Evolutionary conservation across 257 asterid species (phyloP), one percentile per base, ranked within the genome.

Genomic region (Misopates orontium): DNA sequence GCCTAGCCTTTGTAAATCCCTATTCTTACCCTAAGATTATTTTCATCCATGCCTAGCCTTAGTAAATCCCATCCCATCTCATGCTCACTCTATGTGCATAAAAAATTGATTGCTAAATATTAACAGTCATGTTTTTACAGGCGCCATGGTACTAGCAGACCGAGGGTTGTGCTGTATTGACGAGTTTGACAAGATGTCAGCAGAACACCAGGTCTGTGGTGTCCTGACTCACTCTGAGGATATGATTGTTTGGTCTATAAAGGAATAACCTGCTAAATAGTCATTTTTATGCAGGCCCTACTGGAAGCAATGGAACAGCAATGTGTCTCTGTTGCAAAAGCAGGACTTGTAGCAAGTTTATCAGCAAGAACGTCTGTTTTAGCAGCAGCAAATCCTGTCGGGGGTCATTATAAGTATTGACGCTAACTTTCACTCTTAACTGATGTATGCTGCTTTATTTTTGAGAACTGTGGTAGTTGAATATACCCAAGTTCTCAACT

Each of bases 111-210:
- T 72, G 60, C 69, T 64, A 56, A 73, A 66, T n/a, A 31, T 40
- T 47, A 63, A 62, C 55, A 21, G 45, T 51, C 18, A 23, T 63
- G 18, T 57, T 60, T 75, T 74, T 70, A 66, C 66, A 93, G 97
- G 99, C 66, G 99, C 99, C 32, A 93, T 93, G 99, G 99, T 93
- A 78, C 95, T 90, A 71, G 97, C 99, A 14, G 99, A 93, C 82
- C 80, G 95, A 70, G 97, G 99, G 54, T 73, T 93, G 63, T 93
- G 99, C 80, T 90, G 99, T 76, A 93, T 93, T 71, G 99, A 93
- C 24, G 99, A 93, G 84, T 93, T 93, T 78, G 99, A 93, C 77
- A 93, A 93, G 83, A 79, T 93, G 99, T 82, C 97, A 45, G 95
- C 96, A 22, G 95, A 90, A 75, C 95, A 90, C 81, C 99, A 93